A percentile compares a stretch with the other conserved stretches of the same genome.
Evolutionary conservation across 768 basidiomycete species (phyloP).

Genomic region (Kwoniella mangroviensis): DNA sequence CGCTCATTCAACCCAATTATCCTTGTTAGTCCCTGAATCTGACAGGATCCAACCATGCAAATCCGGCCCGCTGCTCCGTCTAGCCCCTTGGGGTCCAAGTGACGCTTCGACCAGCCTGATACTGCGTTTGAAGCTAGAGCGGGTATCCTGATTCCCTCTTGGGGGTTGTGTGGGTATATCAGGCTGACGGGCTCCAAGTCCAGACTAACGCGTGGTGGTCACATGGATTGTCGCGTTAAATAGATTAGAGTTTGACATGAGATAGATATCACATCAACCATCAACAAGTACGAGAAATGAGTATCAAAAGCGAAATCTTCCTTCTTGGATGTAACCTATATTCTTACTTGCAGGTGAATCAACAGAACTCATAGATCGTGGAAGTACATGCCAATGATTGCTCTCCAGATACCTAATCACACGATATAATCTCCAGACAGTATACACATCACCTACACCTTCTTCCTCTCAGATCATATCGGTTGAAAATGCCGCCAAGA

Average conservation of each 20-base stretch:
- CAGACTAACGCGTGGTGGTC: neutral
- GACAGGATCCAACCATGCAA: neutral
- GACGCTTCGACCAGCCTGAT: neutral
- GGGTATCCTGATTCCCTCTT: constrained; percentile 8
- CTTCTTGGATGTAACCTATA: too few species aligned
- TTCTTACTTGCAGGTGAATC: too few species aligned
- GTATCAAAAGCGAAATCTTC: too few species aligned
- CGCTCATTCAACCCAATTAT: neutral
- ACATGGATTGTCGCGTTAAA: constrained; percentile 1
- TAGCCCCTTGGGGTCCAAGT: constrained; percentile 11
- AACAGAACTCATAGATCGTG: too few species aligned
- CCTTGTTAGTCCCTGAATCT: neutral
- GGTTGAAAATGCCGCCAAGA: neutral
- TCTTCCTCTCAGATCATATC: neutral
- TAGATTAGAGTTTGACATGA: constrained; percentile 6
- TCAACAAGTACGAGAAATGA: neutral
- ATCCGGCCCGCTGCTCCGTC: constrained; percentile 11
- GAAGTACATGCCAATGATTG: too few species aligned
- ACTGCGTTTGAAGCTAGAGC: neutral
- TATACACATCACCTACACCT: neutral
- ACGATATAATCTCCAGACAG: neutral
- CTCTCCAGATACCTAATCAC: too few species aligned
- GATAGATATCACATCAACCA: neutral
- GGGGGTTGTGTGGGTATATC: neutral
- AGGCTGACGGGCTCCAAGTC: neutral